Base-by-base conservation (phyloP, 345 rosid genomes). In the Populus davidiana region DNA sequence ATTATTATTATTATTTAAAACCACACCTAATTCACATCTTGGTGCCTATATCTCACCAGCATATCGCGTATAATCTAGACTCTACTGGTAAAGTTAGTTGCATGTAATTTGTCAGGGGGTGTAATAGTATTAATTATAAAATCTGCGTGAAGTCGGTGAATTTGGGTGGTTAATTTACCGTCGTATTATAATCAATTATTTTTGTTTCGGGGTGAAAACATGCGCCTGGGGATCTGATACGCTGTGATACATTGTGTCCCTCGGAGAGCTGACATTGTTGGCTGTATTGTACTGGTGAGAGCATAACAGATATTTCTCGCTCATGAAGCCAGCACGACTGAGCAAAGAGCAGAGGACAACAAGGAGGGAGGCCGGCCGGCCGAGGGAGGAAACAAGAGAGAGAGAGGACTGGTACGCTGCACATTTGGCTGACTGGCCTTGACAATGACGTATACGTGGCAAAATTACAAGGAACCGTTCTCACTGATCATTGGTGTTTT, bases 151-250 rank as follows among this genome's bases (percentile, higher is more conserved):
- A 20, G 20, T 18, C 20, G 59, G n/a, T 52, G 18, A 52, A 52
- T 52, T 5, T 52, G 59, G n/a, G 21, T 3, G 59, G 68, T 62
- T 27, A 27, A 27, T 27, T 73, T 62, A 41, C 25, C 21, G 14
- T 62, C 20, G 1, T 56, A 36, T 56, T 39, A 10, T 73, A 38
- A 36, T 20, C 16, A 27, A 27, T 64, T 4, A 1, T 11, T 6
- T 20, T 23, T 14, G 33, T 2, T 11, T 29, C 10, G 25, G 2
- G n/a, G 68, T 27, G 54, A 62, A 47, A 77, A 70, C 75, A 77
- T 44, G 35, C 75, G 44, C 71, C 71, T 62, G 56, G 20, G 69
- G n/a, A 38, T 56, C 69, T 41, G 79, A 77, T 77, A 73, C 72
- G 10, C 8, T 75, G 64, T 50, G 31, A 65, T 74, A 65, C 33